Evolutionary conservation across 2,329 filamentous ascomycete genomes (phyloP).

Genomic region (Fusarium secorum): DNA sequence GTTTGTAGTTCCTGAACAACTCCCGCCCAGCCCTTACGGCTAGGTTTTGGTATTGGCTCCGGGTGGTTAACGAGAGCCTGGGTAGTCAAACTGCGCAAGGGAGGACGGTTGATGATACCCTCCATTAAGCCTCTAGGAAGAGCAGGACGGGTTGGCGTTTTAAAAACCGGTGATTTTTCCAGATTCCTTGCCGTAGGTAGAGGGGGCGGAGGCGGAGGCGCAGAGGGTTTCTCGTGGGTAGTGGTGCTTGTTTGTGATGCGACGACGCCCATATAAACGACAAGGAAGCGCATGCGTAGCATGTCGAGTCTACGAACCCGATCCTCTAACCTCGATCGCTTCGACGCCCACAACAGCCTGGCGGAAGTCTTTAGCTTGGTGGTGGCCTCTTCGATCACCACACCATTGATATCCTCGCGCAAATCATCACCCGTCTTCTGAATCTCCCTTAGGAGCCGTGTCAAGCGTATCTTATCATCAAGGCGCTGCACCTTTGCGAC

Average conservation of each 20-base stretch:
- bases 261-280: slow-evolving; percentile 70
- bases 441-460: slow-evolving; percentile 66
- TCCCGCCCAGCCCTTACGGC: slow-evolving; percentile 65
- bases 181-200: slow-evolving; percentile 45
- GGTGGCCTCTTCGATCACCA: slow-evolving; percentile 58
- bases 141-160: slow-evolving; percentile 44
- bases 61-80: slow-evolving; percentile 60
- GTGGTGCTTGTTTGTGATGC: slow-evolving; percentile 42
- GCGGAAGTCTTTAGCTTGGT: slow-evolving; percentile 56
- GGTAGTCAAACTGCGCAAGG: slow-evolving; percentile 61
- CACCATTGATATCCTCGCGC: slow-evolving; percentile 64
- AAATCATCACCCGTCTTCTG: slow-evolving; percentile 67
- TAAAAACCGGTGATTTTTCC: slow-evolving; percentile 47
- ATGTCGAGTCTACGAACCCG: slow-evolving; percentile 66
- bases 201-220: slow-evolving; percentile 36
- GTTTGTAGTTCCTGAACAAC: slow-evolving; percentile 69
- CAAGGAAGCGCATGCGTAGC: slow-evolving; percentile 70
- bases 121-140: slow-evolving; percentile 55
- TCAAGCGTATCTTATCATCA: slow-evolving; percentile 69
- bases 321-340: slow-evolving; percentile 63
- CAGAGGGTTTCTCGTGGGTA: slow-evolving; percentile 45
- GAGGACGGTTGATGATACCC: slow-evolving; percentile 55
- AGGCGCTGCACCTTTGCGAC: slow-evolving; percentile 64
- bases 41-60: slow-evolving; percentile 54
- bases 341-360: slow-evolving; percentile 66